Base-by-base conservation (phyloP, 805 yeast genomes). In the Priceomyces castillae region DNA sequence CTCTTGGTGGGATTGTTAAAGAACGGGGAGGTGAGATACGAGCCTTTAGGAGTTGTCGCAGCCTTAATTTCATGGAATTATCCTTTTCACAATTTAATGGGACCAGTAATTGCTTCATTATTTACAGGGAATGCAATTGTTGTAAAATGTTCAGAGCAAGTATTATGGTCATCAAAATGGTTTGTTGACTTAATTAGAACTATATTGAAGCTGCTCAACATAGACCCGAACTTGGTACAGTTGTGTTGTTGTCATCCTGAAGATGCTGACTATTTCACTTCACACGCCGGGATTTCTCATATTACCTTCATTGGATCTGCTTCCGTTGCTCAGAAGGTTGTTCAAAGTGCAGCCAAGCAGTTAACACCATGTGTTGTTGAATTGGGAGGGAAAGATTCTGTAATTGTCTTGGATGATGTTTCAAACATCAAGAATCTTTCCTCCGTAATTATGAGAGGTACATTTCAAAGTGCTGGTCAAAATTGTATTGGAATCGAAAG, bases 401-500 rank as follows among this genome's bases (percentile, higher is more conserved):
- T 89, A 16, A 75, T 94, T 40, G 89, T 90, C 3, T 74, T 94
- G 50, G 97, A 92, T 56, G 94, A 88, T 52, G 84, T 79, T 31
- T 70, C 78, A 48, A 80, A 82, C 50, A 51, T 67, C 20, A 58
- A 67, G 22, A 82, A 96, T 0, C 52, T 71, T 17, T 57, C 74
- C 0, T 87, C 96, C 12, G 81, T 90, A 19, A 76, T 94, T 31
- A 77, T 94, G 84, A 77, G 99, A 58, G 99, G 99, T 28, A 84
- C 96, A 0, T 94, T 92, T 71, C 99, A 94, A 67, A 86, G 96
- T 42, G 86, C 96, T 0, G 99, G 99, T 10, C 99, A 94, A 67
- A 94, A 94, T 61, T 94, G 99, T 69, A 94, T 94, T 57, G 98
- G 99, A 30, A 86, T 94, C 42, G 99, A 94, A 67, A 76, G 99